Percentiles rank a stretch among this genome's conserved stretches.
These are phyloP conservation scores for Penicillium psychrofluorescens DNA, from an alignment of 495 filamentous ascomycete species.

Conservation along the genomic window DNA sequence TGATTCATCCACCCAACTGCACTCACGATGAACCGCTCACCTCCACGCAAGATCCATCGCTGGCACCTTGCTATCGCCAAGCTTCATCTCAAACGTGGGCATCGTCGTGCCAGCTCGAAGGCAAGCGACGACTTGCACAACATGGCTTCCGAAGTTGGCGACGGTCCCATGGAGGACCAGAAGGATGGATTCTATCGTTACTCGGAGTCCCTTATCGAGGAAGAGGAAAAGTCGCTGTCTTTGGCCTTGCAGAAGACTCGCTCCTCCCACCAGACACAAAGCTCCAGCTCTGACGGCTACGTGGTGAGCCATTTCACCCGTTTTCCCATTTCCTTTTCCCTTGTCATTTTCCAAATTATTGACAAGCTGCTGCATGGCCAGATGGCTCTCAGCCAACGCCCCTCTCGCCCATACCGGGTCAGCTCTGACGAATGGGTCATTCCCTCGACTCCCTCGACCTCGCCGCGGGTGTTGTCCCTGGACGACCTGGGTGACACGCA, in stretches of 20 bases:
- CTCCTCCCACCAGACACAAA: no score
- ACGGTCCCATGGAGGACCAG: slow-evolving; percentile 3
- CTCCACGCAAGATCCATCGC: slow-evolving; percentile 7
- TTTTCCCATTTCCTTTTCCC: no score
- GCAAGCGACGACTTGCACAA: neutral
- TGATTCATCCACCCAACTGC: neutral
- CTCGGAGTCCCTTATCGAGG: slow-evolving; percentile 12
- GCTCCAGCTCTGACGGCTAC: neutral
- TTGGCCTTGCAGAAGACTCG: neutral
- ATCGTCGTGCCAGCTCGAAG: neutral
- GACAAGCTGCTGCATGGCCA: slow-evolving; percentile 1
- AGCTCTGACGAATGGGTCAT: slow-evolving; percentile 28
- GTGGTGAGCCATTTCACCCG: slow-evolving; percentile 2
- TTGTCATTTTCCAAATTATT: no score
- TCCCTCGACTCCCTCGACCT: slow-evolving; percentile 3
- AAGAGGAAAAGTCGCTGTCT: slow-evolving; percentile 5
- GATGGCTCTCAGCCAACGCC: slow-evolving; percentile 15
- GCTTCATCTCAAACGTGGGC: slow-evolving; percentile 10
- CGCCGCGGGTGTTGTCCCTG: slow-evolving; percentile 7
- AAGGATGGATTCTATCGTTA: slow-evolving; percentile 19
- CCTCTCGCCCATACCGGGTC: slow-evolving; percentile 24
- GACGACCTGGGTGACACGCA: slow-evolving; percentile 12
- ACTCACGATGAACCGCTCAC: neutral
- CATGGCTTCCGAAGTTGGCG: neutral
- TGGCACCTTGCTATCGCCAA: slow-evolving; percentile 11